Percentiles rank a stretch among this genome's conserved stretches.
phyloP scores from a whole-genome alignment of 805 yeast genomes.

The Saccharomyces kudriavzevii region DNA sequence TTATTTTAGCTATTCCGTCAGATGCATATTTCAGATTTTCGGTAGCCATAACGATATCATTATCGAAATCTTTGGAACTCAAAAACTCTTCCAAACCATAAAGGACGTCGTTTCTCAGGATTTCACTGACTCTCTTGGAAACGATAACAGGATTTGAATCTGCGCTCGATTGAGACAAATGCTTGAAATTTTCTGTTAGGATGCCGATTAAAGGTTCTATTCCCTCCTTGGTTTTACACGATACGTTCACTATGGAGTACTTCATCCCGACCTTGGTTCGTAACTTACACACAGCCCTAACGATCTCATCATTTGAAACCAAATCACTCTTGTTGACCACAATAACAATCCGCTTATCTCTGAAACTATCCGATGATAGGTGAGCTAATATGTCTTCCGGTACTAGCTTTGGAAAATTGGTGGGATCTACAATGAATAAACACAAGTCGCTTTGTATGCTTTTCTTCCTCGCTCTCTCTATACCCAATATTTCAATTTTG shows the following conservation, averaged over 20 bases:
- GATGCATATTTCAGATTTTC: slow-evolving; percentile 68
- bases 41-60: slow-evolving; percentile 72
- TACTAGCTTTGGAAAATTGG: slow-evolving; percentile 4
- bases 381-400: slow-evolving; percentile 32
- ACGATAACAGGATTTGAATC: slow-evolving; percentile 59
- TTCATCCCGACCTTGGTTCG: slow-evolving; percentile 10
- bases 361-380: slow-evolving; percentile 8
- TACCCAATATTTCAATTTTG: slow-evolving; percentile 70
- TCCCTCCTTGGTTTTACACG: slow-evolving; percentile 57
- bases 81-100: slow-evolving; percentile 64
- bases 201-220: slow-evolving; percentile 37
- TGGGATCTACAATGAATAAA: slow-evolving; percentile 46
- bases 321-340: slow-evolving; percentile 59
- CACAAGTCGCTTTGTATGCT: slow-evolving; percentile 61
- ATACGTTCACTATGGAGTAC: slow-evolving; percentile 35
- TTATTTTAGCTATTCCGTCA: slow-evolving; percentile 84
- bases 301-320: slow-evolving; percentile 13
- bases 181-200: slow-evolving; percentile 41
- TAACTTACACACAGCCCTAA: slow-evolving; percentile 17
- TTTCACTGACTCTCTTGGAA: slow-evolving; percentile 68
- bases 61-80: slow-evolving; percentile 35
- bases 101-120: slow-evolving; percentile 66
- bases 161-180: slow-evolving; percentile 39
- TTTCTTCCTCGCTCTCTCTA: slow-evolving; percentile 59
- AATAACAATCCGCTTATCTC: slow-evolving; percentile 28